Conservation (phyloP, 2,329 filamentous ascomycete species). For the Phyllosticta citrichinensis region DNA sequence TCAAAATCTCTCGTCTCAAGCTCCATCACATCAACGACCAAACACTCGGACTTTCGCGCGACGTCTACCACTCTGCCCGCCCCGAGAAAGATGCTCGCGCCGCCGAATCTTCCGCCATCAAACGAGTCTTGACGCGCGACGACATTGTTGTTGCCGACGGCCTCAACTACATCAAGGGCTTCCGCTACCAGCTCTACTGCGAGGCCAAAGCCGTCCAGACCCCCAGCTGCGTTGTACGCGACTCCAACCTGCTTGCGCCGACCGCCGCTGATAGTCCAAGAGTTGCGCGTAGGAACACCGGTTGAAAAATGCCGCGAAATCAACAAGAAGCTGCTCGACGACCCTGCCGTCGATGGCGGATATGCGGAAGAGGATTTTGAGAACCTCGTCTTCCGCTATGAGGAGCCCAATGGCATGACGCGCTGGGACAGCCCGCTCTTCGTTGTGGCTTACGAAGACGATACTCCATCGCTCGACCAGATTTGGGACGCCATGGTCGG, state of each 20-base stretch:
- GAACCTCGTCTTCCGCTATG: slow-evolving; percentile 71
- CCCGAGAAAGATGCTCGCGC: slow-evolving; percentile 76
- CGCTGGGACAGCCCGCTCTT: slow-evolving; percentile 79
- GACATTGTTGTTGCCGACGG: slow-evolving; percentile 73
- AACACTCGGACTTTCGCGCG: slow-evolving; percentile 56
- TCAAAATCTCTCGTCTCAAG: slow-evolving; percentile 45
- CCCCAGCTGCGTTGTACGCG: slow-evolving; percentile 58
- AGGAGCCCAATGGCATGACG: slow-evolving; percentile 78
- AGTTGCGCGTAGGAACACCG: slow-evolving; percentile 50
- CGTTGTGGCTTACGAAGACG: slow-evolving; percentile 67
- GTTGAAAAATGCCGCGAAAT: slow-evolving; percentile 46
- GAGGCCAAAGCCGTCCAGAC: slow-evolving; percentile 73
- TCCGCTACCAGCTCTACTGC: slow-evolving; percentile 77
- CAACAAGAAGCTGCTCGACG: slow-evolving; percentile 48
- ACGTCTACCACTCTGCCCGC: slow-evolving; percentile 67
- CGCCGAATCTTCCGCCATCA: slow-evolving; percentile 65
- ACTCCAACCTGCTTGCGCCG: not conserved
- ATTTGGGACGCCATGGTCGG: slow-evolving; percentile 65
- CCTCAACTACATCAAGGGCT: slow-evolving; percentile 83
- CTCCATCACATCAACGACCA: slow-evolving; percentile 68
- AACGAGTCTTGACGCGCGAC: slow-evolving; percentile 59
- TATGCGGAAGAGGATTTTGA: slow-evolving; percentile 59
- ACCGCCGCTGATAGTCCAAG: slow-evolving; percentile 24
- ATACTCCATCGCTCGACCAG: slow-evolving; percentile 53
- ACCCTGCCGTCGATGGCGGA: slow-evolving; percentile 28